phyloP scores from a whole-genome alignment of 495 filamentous ascomycete species.

The Podospora appendiculata region DNA sequence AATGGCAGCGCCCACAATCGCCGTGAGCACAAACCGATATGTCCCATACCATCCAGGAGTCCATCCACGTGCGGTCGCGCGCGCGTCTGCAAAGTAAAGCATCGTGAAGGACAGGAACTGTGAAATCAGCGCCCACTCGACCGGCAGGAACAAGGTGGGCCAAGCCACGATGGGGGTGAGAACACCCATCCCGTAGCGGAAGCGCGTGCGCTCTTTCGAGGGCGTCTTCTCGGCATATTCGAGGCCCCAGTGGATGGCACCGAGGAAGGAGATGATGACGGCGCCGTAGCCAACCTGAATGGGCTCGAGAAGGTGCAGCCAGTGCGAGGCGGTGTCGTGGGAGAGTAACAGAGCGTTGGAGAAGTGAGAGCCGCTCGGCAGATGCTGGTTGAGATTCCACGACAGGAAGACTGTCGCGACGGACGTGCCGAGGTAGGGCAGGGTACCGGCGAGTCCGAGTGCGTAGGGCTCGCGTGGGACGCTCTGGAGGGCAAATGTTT shows the following conservation, averaged over 20 bases:
- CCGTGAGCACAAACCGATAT: slow-evolving; percentile 94
- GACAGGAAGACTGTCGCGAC: slow-evolving; percentile 79
- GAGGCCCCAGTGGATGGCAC: slow-evolving; percentile 89
- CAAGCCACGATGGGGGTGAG: slow-evolving; percentile 79
- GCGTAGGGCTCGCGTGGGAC: slow-evolving; percentile 76
- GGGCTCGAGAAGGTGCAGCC: slow-evolving; percentile 78
- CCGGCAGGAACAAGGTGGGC: slow-evolving; percentile 83
- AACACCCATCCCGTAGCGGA: slow-evolving; percentile 77
- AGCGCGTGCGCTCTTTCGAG: slow-evolving; percentile 23
- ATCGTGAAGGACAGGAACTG: slow-evolving; percentile 87
- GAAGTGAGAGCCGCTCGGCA: slow-evolving; percentile 50
- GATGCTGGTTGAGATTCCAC: slow-evolving; percentile 66
- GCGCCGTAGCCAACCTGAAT: slow-evolving; percentile 92
- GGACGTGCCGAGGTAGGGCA: slow-evolving; percentile 88
- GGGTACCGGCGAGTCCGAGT: slow-evolving; percentile 79
- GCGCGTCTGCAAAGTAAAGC: slow-evolving; percentile 82
- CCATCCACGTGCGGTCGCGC: slow-evolving; percentile 69
- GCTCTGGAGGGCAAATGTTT: slow-evolving; percentile 70
- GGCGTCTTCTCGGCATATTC: slow-evolving; percentile 51
- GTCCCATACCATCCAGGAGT: slow-evolving; percentile 86
- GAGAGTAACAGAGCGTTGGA: slow-evolving; percentile 48
- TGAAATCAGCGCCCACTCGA: slow-evolving; percentile 79
- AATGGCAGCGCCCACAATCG: slow-evolving; percentile 82
- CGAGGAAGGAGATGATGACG: slow-evolving; percentile 91
- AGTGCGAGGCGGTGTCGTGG: slow-evolving; percentile 60